Conservation (phyloP, 805 yeast genomes). For the Ogataea pilisensis region DNA sequence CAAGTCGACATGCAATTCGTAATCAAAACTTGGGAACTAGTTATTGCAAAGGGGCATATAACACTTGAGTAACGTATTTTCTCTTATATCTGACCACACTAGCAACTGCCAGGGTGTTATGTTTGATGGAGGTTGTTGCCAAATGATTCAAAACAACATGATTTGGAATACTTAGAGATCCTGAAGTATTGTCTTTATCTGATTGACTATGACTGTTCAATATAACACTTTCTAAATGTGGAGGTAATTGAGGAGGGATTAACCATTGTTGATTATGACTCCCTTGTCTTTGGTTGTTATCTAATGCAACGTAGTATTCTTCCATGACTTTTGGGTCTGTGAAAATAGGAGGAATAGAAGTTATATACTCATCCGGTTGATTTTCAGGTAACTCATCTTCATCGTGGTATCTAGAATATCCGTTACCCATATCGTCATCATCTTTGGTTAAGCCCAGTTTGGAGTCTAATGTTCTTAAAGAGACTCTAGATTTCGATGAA, state of each 20-base stretch:
- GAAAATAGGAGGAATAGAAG: constrained; percentile 76
- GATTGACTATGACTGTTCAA: constrained; percentile 64
- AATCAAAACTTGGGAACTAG: not conserved
- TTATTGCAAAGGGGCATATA: constrained; percentile 79
- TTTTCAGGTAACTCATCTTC: constrained; percentile 37
- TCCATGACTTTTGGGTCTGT: constrained; percentile 87
- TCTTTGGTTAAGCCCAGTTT: constrained; percentile 60
- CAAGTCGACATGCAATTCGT: not conserved
- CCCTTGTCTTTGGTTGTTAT: constrained; percentile 51
- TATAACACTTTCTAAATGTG: constrained; percentile 92
- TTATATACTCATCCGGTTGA: constrained; percentile 45
- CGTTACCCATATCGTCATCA: constrained; percentile 80
- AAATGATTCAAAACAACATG: constrained; percentile 91
- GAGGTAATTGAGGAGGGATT: constrained; percentile 95
- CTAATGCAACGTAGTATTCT: constrained; percentile 74
- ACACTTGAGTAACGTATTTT: constrained; percentile 85
- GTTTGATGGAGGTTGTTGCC: constrained; percentile 94
- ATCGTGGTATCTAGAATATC: constrained; percentile 72
- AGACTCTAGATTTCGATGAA: constrained; percentile 22
- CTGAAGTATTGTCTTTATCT: constrained; percentile 76
- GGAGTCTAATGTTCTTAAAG: constrained; percentile 47
- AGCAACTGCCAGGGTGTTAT: constrained; percentile 90
- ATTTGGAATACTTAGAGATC: constrained; percentile 89
- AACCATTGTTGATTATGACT: constrained; percentile 54
- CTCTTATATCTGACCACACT: constrained; percentile 83